Conservation (phyloP, 2,329 filamentous ascomycete species). For the Nigrospora osmanthi region DNA sequence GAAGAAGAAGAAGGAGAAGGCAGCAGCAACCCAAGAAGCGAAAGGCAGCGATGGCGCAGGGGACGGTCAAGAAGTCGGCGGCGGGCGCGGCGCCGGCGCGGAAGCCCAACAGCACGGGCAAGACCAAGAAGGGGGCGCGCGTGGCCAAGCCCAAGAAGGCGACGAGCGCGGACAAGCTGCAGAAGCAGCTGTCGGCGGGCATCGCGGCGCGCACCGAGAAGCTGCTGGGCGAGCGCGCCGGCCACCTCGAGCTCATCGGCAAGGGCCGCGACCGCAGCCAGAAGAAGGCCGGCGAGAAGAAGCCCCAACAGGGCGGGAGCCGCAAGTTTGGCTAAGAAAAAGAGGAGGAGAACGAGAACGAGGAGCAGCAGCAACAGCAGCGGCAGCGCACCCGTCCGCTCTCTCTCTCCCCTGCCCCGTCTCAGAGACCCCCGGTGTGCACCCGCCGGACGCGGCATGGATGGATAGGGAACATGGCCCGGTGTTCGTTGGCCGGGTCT, state of each 20-base stretch:
- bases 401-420: too few species aligned
- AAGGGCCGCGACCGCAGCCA: conserved; percentile 36
- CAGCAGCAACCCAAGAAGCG: too few species aligned
- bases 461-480: too few species aligned
- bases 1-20: too few species aligned
- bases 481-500: too few species aligned
- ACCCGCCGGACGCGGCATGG: too few species aligned
- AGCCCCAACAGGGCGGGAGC: conserved; percentile 5
- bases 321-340: conserved; percentile 14
- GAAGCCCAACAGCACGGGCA: conserved; percentile 32
- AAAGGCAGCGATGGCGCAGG: conserved; percentile 41
- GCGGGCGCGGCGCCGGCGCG: conserved; percentile 26
- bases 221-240: conserved; percentile 50
- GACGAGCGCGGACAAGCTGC: conserved; percentile 39
- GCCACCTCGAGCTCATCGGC: conserved; percentile 52
- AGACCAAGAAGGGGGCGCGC: conserved; percentile 26
- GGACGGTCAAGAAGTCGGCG: conserved; percentile 39
- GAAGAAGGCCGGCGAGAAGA: conserved; percentile 12
- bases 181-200: conserved; percentile 47
- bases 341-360: not conserved
- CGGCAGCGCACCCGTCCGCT: too few species aligned
- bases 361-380: too few species aligned
- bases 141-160: conserved; percentile 15
- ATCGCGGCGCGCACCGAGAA: conserved; percentile 48
- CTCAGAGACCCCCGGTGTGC: too few species aligned